Base-by-base conservation (phyloP, 495 filamentous ascomycete species). In the Venustampulla echinocandica region DNA sequence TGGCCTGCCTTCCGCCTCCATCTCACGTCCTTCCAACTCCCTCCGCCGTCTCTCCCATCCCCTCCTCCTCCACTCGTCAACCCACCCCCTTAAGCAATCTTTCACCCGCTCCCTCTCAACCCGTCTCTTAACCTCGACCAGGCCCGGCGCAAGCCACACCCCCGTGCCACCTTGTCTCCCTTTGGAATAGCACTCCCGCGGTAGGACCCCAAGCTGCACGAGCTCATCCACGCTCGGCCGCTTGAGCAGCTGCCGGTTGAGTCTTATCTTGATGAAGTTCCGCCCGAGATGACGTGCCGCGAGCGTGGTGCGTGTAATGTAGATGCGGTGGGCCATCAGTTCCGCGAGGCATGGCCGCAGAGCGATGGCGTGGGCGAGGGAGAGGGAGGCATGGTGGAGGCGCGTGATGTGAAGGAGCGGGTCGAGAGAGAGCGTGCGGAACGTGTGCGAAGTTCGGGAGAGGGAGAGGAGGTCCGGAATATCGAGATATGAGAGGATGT, bases 71-170 rank as follows among this genome's bases (percentile, higher is more conserved):
- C 54, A 68, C 35, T 57, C 62, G 9, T 66, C 68, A 6, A 76
- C 61, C 69, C 74, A 77, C 22, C 63, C 60, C 28, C 74, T 58
- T 47, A 79, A 54, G 25, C 59, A 60, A 55, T 77, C 74, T 50
- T 78, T 79, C 25, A 78, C 66, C 43, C 65, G 67, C 63, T 77
- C 70, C 53, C 63, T 67, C 61, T 79, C 75, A 4, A 77, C 57
- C 13, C 68, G 68, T 20, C 66, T 61, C 50, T 65, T 69, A 55
- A 59, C 61, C 24, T 69, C 70, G 30, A 69, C 61, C n/a, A 74
- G 53, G 10, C 60, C 22, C 27, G 32, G 44, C 21, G 36, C 58
- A 45, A 49, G 38, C 30, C 27, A 38, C 46, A 41, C 53, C 27
- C 58, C 49, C 10, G 47, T 44, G 19, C 48, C 37, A n/a, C n/a